These are phyloP conservation scores for Diaporthe sp. DNA, from an alignment of 2,329 filamentous ascomycete species.

Conservation along the genomic window DNA sequence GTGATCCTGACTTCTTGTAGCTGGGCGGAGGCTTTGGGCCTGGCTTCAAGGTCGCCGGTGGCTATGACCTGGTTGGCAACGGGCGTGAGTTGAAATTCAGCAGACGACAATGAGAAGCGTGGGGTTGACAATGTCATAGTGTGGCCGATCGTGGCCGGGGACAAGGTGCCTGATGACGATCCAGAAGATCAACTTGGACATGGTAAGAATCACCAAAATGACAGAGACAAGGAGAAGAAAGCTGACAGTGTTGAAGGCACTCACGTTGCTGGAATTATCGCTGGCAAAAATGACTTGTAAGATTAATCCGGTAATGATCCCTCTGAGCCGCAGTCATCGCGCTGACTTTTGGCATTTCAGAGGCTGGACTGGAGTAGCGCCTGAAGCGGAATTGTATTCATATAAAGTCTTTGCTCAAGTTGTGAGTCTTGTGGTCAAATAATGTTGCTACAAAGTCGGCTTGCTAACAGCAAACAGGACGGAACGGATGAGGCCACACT, in stretches of 20 bases:
- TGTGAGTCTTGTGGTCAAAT: neutral
- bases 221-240: neutral
- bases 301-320: neutral
- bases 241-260: neutral
- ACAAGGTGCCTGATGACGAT: slow-evolving; percentile 15
- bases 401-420: slow-evolving; percentile 20
- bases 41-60: slow-evolving; percentile 16
- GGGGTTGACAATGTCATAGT: neutral
- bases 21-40: slow-evolving; percentile 21
- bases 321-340: neutral
- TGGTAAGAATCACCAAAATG: neutral
- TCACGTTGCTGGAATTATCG: slow-evolving; percentile 17
- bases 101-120: neutral
- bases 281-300: slow-evolving; percentile 18
- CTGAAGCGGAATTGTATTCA: slow-evolving; percentile 17
- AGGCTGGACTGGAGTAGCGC: slow-evolving; percentile 23
- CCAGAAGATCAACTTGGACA: slow-evolving; percentile 23
- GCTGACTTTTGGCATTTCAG: neutral
- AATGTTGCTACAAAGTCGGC: no score
- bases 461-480: neutral
- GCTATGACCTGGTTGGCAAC: slow-evolving; percentile 22
- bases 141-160: neutral
- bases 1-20: neutral
- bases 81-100: neutral
- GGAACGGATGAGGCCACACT: slow-evolving; percentile 21